Conservation (phyloP, 257 asterid species). For the Solanum bukasovii region DNA sequence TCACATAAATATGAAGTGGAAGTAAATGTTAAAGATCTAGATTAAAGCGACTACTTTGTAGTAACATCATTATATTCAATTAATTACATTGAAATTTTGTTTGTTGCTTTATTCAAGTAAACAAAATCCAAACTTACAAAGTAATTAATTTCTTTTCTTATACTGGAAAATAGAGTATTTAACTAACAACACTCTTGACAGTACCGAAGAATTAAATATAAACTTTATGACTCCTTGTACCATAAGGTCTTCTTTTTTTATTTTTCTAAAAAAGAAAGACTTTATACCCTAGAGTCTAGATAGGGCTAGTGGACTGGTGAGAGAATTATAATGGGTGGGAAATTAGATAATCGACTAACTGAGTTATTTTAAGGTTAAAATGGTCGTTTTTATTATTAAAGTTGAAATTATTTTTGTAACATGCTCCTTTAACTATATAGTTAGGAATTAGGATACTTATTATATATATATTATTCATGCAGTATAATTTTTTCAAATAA, state of each 20-base stretch:
- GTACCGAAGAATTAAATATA: too few species aligned
- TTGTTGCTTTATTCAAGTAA: not conserved
- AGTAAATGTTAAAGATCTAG: not conserved
- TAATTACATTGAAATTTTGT: not conserved
- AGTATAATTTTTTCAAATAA: too few species aligned
- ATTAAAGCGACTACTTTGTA: not conserved
- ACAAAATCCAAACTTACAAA: not conserved
- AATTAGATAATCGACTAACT: not conserved
- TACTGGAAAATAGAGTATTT: not conserved
- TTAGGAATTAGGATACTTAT: not conserved
- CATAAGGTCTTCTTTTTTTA: not conserved
- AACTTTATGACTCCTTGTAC: not conserved
- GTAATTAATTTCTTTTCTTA: not conserved
- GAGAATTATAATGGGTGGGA: too few species aligned
- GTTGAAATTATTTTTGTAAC: not conserved
- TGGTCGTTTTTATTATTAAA: too few species aligned
- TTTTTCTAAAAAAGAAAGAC: not conserved
- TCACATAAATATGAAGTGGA: not conserved
- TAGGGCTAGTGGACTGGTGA: not conserved
- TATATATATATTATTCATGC: too few species aligned
- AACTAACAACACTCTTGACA: not conserved
- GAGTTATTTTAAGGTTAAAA: too few species aligned
- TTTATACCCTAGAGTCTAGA: not conserved
- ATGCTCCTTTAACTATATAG: not conserved
- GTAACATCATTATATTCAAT: not conserved